Evolutionary conservation across 2,329 filamentous ascomycete genomes (phyloP).

Genomic region (Boeremia lycopersici): DNA sequence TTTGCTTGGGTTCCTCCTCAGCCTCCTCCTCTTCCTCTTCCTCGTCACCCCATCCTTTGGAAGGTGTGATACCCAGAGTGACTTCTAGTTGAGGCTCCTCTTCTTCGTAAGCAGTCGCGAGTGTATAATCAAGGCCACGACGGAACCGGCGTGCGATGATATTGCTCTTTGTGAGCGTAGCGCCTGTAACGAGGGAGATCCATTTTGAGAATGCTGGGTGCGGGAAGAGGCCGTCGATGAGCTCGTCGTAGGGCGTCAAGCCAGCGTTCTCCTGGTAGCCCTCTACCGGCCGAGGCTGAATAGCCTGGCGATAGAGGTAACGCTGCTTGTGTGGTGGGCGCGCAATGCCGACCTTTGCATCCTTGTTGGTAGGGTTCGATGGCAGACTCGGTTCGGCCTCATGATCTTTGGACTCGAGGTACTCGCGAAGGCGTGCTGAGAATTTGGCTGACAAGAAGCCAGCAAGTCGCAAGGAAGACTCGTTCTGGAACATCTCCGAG

Average conservation of each 20-base stretch:
- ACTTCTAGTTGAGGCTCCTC: slow-evolving; percentile 81
- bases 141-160: slow-evolving; percentile 87
- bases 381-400: slow-evolving; percentile 53
- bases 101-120: slow-evolving; percentile 81
- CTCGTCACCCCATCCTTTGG: slow-evolving; percentile 79
- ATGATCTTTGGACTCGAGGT: slow-evolving; percentile 64
- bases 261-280: slow-evolving; percentile 40
- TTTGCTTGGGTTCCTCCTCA: slow-evolving; percentile 50
- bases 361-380: slow-evolving; percentile 38
- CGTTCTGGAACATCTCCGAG: slow-evolving; percentile 76
- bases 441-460: slow-evolving; percentile 82
- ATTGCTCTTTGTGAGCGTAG: slow-evolving; percentile 74
- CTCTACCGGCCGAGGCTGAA: slow-evolving; percentile 45
- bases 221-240: slow-evolving; percentile 82
- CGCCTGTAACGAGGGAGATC: slow-evolving; percentile 81
- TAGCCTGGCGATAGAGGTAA: slow-evolving; percentile 77
- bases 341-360: slow-evolving; percentile 65
- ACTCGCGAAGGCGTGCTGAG: slow-evolving; percentile 69
- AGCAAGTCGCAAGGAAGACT: slow-evolving; percentile 82
- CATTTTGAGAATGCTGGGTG: slow-evolving; percentile 87
- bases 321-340: slow-evolving; percentile 94
- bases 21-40: slow-evolving; percentile 60
- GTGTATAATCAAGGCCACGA: slow-evolving; percentile 85
- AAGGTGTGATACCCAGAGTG: slow-evolving; percentile 85
- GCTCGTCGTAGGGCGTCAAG: slow-evolving; percentile 66